Evolutionary conservation across 192 early-diverging fungal genomes (phyloP).

Genomic region (Coemansia sp.): DNA sequence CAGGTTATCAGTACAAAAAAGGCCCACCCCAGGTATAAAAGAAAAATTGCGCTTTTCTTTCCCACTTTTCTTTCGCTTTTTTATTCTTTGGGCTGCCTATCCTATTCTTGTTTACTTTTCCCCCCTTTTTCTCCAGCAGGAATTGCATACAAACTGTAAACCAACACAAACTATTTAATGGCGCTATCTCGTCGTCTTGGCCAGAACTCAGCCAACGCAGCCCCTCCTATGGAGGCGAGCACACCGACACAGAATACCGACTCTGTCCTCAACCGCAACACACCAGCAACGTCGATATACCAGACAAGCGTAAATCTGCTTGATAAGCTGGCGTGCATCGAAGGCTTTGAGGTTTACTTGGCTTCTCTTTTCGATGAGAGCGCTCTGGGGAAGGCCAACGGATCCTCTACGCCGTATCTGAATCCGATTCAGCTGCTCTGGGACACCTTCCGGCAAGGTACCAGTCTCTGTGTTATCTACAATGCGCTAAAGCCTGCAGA

Average conservation of each 20-base stretch:
- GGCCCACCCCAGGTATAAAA: too few species aligned
- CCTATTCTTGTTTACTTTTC: slow-evolving; percentile 5
- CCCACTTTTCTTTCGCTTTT: too few species aligned
- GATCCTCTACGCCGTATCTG: slow-evolving; percentile 31
- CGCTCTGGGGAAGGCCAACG: slow-evolving; percentile 34
- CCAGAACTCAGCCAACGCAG: slow-evolving; percentile 5
- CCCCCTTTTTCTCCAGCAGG: background rate
- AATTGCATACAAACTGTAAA: background rate
- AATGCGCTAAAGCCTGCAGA: slow-evolving; percentile 67
- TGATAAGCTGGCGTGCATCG: slow-evolving; percentile 69
- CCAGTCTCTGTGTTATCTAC: slow-evolving; percentile 68
- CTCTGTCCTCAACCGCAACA: slow-evolving; percentile 47
- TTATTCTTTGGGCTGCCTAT: too few species aligned
- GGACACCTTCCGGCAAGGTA: slow-evolving; percentile 70
- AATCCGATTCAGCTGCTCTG: slow-evolving; percentile 74
- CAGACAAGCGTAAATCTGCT: slow-evolving; percentile 69
- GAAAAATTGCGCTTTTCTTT: too few species aligned
- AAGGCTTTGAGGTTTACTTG: slow-evolving; percentile 67
- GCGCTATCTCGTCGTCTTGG: slow-evolving; percentile 37
- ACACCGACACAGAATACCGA: slow-evolving; percentile 49
- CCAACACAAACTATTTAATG: slow-evolving; percentile 13
- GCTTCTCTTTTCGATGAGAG: slow-evolving; percentile 43
- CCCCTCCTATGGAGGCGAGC: slow-evolving; percentile 41
- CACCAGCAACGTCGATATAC: slow-evolving; percentile 64
- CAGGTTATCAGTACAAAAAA: too few species aligned